Conservation (phyloP, 306 rosid species). For the Pterocarpus santalinus region DNA sequence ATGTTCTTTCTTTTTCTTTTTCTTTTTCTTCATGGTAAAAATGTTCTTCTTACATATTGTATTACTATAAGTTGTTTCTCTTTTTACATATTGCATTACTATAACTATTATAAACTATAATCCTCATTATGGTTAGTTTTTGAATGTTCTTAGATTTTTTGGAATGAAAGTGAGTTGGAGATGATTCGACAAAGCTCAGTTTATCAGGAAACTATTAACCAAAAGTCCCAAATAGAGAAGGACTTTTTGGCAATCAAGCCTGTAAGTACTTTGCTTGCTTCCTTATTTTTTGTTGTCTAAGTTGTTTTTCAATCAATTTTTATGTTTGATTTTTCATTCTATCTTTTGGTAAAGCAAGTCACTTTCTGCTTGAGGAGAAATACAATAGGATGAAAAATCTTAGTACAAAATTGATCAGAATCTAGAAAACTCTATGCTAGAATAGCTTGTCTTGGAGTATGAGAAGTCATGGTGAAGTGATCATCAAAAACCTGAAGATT, state of each 20-base stretch:
- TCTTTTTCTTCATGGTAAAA: neutral
- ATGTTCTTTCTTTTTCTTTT: neutral
- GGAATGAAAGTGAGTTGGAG: slow-evolving; percentile 78
- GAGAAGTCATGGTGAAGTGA: neutral
- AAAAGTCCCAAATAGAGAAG: slow-evolving; percentile 64
- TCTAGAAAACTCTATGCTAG: neutral
- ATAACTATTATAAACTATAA: slow-evolving; percentile 9
- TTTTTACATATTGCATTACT: neutral
- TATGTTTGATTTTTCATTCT: slow-evolving; percentile 3
- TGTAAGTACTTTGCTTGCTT: slow-evolving; percentile 51
- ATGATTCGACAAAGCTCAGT: slow-evolving; percentile 75
- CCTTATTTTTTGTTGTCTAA: slow-evolving; percentile 4
- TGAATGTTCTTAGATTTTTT: slow-evolving; percentile 65
- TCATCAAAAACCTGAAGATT: neutral
- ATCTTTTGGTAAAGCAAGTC: slow-evolving; percentile 1
- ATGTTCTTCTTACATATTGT: neutral
- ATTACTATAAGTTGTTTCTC: too few species aligned
- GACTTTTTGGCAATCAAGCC: slow-evolving; percentile 63
- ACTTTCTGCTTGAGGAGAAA: slow-evolving; percentile 10
- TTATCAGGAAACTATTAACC: slow-evolving; percentile 69
- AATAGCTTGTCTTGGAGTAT: slow-evolving; percentile 22
- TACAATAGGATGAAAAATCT: neutral
- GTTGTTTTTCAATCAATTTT: slow-evolving; percentile 23
- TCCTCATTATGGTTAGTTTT: slow-evolving; percentile 33
- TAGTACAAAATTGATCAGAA: slow-evolving; percentile 1